Evolutionary conservation across 352 stramenopile species (phyloP).

Genomic region (Nothophytophthora sp.): DNA sequence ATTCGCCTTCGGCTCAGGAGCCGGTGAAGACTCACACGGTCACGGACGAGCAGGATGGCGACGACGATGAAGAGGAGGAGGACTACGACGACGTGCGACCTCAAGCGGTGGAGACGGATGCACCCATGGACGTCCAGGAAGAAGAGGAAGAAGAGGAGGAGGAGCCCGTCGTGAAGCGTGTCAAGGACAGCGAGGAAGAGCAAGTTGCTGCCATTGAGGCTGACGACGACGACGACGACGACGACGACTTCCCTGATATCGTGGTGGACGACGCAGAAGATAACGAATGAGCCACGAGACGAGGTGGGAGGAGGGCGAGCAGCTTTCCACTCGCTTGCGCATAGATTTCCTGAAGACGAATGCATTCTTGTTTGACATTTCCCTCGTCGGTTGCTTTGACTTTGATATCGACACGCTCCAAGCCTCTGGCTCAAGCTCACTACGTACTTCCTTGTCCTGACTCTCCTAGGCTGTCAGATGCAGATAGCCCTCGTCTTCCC

Average conservation of each 20-base stretch:
- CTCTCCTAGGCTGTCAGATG: constrained; percentile 37
- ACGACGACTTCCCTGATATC: constrained; percentile 86
- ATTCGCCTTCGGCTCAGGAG: constrained; percentile 2
- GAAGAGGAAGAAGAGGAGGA: constrained; percentile 25
- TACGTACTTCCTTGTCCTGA: too few species aligned
- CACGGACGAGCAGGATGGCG: constrained; percentile 29
- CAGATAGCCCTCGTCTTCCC: constrained; percentile 56
- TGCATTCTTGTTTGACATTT: too few species aligned
- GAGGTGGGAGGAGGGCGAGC: too few species aligned
- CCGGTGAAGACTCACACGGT: constrained; percentile 4
- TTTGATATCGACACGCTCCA: too few species aligned
- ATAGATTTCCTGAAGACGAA: too few species aligned
- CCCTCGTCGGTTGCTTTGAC: too few species aligned
- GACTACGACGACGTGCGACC: constrained; percentile 45
- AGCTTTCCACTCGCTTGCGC: too few species aligned
- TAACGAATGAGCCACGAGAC: too few species aligned
- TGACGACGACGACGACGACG: constrained; percentile 39
- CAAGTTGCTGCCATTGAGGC: constrained; percentile 15
- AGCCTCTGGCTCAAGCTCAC: too few species aligned
- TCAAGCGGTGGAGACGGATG: constrained; percentile 1
- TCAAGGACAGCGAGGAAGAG: constrained; percentile 32
- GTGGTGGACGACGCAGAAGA: constrained; percentile 76
- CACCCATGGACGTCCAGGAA: constrained; percentile 27
- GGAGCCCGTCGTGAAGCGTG: constrained; percentile 20
- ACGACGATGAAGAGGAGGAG: constrained; percentile 26